These are phyloP conservation scores for Rhizophagus prolifer DNA, from an alignment of 192 early-diverging fungal species.

Conservation along the genomic window DNA sequence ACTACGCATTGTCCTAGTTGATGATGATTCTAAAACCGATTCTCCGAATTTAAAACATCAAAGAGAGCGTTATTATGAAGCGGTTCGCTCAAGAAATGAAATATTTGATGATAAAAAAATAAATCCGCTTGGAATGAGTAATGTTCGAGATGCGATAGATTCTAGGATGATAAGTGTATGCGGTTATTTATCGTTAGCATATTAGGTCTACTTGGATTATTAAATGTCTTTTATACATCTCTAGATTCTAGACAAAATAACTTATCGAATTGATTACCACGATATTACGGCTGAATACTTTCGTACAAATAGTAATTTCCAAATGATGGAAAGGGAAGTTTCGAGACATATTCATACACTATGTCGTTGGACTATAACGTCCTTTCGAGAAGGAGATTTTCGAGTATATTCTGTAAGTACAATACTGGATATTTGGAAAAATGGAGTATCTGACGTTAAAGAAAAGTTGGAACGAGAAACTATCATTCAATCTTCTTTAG, in stretches of 20 bases:
- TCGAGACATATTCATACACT: conserved; percentile 38
- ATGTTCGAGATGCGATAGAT: background rate
- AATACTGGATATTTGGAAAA: conserved; percentile 44
- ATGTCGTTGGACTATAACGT: conserved; percentile 55
- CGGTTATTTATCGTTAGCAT: background rate
- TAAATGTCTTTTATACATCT: background rate
- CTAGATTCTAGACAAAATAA: conserved; percentile 40
- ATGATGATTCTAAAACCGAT: conserved; percentile 38
- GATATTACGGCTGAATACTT: conserved; percentile 35
- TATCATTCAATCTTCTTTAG: conserved; percentile 47
- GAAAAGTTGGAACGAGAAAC: conserved; percentile 16
- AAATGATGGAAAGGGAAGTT: conserved; percentile 4
- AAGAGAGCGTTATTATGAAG: background rate
- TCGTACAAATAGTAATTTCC: conserved; percentile 13
- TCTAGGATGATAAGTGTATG: conserved; percentile 15
- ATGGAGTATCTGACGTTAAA: conserved; percentile 23
- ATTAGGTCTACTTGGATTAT: background rate
- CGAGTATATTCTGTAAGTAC: conserved; percentile 47
- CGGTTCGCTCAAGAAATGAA: background rate
- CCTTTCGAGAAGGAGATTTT: conserved; percentile 46
- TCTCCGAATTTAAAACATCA: conserved; percentile 18
- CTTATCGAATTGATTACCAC: conserved; percentile 28
- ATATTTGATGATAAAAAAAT: conserved; percentile 16
- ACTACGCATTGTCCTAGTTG: conserved; percentile 40
- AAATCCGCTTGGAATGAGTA: background rate